These are phyloP conservation scores for Sporothrix luriei DNA, from an alignment of 2,329 filamentous ascomycete species.

Conservation along the genomic window DNA sequence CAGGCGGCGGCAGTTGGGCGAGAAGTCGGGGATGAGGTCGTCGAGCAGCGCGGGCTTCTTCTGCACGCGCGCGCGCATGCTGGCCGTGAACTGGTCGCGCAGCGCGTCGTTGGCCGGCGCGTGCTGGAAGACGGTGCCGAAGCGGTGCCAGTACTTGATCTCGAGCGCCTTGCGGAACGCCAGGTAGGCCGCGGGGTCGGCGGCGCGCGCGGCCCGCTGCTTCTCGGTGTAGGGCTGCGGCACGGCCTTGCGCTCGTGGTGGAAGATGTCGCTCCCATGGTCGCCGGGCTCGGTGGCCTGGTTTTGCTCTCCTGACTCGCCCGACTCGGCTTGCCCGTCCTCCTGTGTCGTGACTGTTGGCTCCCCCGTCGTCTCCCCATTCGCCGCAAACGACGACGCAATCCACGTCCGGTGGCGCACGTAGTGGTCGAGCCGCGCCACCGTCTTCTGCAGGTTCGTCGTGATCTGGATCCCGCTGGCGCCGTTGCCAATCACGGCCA, in stretches of 20 bases:
- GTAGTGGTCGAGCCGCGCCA: conserved; percentile 63
- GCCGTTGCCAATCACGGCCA: conserved; percentile 59
- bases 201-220: conserved; percentile 57
- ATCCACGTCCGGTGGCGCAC: conserved; percentile 69
- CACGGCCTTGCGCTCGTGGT: conserved; percentile 11
- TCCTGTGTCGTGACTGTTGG: not conserved
- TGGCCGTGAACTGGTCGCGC: conserved; percentile 51
- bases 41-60: conserved; percentile 60
- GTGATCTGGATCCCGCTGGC: conserved; percentile 57
- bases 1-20: conserved; percentile 64
- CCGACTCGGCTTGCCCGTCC: not conserved
- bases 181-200: conserved; percentile 64
- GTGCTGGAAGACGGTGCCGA: conserved; percentile 57
- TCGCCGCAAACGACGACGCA: conserved; percentile 53
- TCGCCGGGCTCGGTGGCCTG: not conserved
- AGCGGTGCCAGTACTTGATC: conserved; percentile 63
- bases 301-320: too few relatives aligned
- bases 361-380: conserved; percentile 51
- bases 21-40: conserved; percentile 63
- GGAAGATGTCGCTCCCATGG: not conserved
- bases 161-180: conserved; percentile 61
- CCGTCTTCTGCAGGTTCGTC: conserved; percentile 52
- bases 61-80: conserved; percentile 58
- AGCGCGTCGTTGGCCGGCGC: conserved; percentile 54
- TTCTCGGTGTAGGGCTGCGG: conserved; percentile 59